Evolutionary conservation across 345 rosid genomes (phyloP), one percentile per base, ranked within the genome.

Genomic region (Eutrema yunnanense): DNA sequence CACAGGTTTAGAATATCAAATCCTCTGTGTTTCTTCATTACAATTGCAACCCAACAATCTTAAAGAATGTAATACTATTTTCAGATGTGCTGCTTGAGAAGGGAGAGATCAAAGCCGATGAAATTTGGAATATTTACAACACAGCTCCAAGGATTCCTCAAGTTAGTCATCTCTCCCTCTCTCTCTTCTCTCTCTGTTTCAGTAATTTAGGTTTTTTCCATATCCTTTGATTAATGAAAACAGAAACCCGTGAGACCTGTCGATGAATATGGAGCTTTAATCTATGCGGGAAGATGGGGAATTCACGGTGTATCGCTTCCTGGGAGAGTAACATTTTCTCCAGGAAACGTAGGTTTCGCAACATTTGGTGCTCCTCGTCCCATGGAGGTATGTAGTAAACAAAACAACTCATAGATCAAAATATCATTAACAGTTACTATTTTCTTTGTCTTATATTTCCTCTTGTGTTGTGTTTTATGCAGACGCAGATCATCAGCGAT

Each of bases 261-360:
- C 12, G 97, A 94, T 34, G 97, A 93, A 73, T 87, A 85, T 79
- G 97, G 97, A 67, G 88, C 96, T 48, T 84, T 90, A 38, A 83
- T 93, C 57, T 88, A 90, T 85, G 92, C 96, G 65, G 97, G 98
- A 58, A 82, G 98, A 72, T 93, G 98, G 98, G 98, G 96, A 55
- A 82, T 88, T 59, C 88, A 90, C 53, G 96, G 97, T 41, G 82
- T 88, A 53, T 77, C 91, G 1, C 91, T 91, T 55, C 97, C 98
- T 0, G 98, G 96, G 30, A 85, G 98, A 80, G 97, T 85, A 42
- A 94, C 98, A n/a, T 94, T 87, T 84, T 88, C 96, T 22, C 98
- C 98, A 22, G 98, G 98, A 71, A 90, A 89, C 87, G 81, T 84
- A 8, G 98, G 98, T 37, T 94, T 87, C 75, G 79, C 91, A 50